Evolutionary conservation across 257 asterid genomes (phyloP).

Genomic region (Jacaranda mimosifolia): DNA sequence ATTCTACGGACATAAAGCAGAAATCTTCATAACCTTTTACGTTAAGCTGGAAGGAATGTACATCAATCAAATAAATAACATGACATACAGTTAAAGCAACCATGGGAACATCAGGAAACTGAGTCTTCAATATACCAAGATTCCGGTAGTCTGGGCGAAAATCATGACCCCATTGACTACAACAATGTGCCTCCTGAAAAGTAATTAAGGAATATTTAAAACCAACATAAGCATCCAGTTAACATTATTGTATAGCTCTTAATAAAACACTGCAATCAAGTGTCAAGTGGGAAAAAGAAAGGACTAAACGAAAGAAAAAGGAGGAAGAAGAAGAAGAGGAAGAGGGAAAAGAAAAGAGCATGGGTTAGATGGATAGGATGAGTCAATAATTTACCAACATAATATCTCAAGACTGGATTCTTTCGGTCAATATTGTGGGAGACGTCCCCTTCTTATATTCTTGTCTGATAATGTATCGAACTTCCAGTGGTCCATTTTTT

Average conservation of each 20-base stretch:
- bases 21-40: conserved; percentile 26
- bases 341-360: not conserved
- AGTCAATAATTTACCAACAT: conserved; percentile 1
- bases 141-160: conserved; percentile 98
- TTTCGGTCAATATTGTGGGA: not conserved
- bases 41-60: conserved; percentile 22
- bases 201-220: conserved; percentile 23
- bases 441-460: not conserved
- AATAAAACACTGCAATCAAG: conserved; percentile 18
- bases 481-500: conserved; percentile 18
- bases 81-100: conserved; percentile 89
- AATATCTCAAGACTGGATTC: not conserved
- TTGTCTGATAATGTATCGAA: conserved; percentile 3
- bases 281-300: not conserved
- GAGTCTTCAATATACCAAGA: conserved; percentile 97
- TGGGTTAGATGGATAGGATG: conserved; percentile 21
- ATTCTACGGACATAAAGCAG: conserved; percentile 28
- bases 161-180: conserved; percentile 99
- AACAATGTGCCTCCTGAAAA: conserved; percentile 99
- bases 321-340: not conserved
- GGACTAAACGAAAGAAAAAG: no score
- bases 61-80: conserved; percentile 27
- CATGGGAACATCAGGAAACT: conserved; percentile 93
- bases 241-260: conserved; percentile 15
- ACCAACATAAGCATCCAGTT: conserved; percentile 32